These are phyloP conservation scores for Amanita fuliginea DNA, from an alignment of 768 basidiomycete species.

Conservation along the genomic window DNA sequence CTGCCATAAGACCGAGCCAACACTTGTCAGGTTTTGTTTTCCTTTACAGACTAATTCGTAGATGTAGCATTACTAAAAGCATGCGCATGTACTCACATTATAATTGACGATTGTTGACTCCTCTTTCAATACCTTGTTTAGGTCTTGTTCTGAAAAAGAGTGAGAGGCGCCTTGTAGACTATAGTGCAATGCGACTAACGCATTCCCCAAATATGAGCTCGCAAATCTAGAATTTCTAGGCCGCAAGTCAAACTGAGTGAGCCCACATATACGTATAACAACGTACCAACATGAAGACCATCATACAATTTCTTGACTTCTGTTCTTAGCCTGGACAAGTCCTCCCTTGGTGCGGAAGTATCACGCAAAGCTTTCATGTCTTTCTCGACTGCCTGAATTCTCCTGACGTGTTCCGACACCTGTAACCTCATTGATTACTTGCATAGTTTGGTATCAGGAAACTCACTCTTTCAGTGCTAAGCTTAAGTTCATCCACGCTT, in stretches of 20 bases:
- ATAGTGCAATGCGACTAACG: slow-evolving; percentile 38
- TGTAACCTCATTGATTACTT: slow-evolving; percentile 16
- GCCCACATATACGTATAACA: slow-evolving; percentile 3
- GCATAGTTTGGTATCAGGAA: not conserved
- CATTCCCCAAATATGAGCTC: slow-evolving; percentile 80
- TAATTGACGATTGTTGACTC: slow-evolving; percentile 43
- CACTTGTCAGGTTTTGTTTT: too few relatives aligned
- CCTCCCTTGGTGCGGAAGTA: slow-evolving; percentile 65
- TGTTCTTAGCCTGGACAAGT: slow-evolving; percentile 59
- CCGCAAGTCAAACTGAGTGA: not conserved
- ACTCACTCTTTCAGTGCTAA: slow-evolving; percentile 69
- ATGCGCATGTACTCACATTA: not conserved
- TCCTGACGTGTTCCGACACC: slow-evolving; percentile 74
- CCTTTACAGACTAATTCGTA: not conserved
- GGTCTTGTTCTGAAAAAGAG: slow-evolving; percentile 55
- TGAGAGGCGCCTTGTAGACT: not conserved
- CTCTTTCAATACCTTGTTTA: slow-evolving; percentile 64
- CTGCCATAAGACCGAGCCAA: too few relatives aligned
- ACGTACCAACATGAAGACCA: slow-evolving; percentile 66
- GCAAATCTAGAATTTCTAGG: slow-evolving; percentile 70
- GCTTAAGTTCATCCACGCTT: slow-evolving; percentile 79
- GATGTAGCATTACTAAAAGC: not conserved
- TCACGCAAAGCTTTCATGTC: slow-evolving; percentile 69
- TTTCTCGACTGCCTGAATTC: slow-evolving; percentile 85
- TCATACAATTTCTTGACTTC: slow-evolving; percentile 87